A percentile compares a stretch with the other conserved stretches of the same genome.
phyloP scores from a whole-genome alignment of 495 filamentous ascomycete species.

The Collariella sp. region DNA sequence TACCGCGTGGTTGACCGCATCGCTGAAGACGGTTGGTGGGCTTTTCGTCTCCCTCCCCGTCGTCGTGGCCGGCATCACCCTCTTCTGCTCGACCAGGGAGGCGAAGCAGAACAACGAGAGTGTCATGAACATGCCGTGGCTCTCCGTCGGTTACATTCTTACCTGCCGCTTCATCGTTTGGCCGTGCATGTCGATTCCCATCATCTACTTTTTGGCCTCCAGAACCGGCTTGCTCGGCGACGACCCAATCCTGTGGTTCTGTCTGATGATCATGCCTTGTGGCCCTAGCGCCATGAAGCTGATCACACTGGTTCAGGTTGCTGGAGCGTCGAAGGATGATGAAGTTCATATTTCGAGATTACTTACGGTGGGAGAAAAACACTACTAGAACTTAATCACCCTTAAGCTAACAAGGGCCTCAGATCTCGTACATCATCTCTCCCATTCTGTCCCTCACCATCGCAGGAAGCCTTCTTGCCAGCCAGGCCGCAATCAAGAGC shows the following conservation, averaged over 20 bases:
- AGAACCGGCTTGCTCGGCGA: slow-evolving; percentile 46
- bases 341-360: slow-evolving; percentile 66
- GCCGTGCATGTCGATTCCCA: slow-evolving; percentile 41
- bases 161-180: slow-evolving; percentile 21
- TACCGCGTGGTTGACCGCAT: slow-evolving; percentile 61
- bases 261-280: slow-evolving; percentile 68
- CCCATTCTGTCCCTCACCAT: slow-evolving; percentile 17
- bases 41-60: slow-evolving; percentile 67
- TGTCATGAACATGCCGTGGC: slow-evolving; percentile 36
- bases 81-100: slow-evolving; percentile 43
- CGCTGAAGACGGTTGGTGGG: slow-evolving; percentile 56
- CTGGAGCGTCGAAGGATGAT: slow-evolving; percentile 45
- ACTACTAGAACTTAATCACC: not conserved
- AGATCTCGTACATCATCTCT: slow-evolving; percentile 20
- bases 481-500: slow-evolving; percentile 7
- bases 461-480: slow-evolving; percentile 16
- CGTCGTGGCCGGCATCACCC: slow-evolving; percentile 62
- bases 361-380: slow-evolving; percentile 46
- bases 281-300: slow-evolving; percentile 66
- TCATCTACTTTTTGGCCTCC: slow-evolving; percentile 54
- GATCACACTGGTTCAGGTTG: slow-evolving; percentile 58
- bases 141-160: slow-evolving; percentile 46
- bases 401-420: not conserved
- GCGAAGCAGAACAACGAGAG: slow-evolving; percentile 20
- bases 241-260: slow-evolving; percentile 71